Base-by-base conservation (phyloP, 176 grass and related monocot species). In the Eleusine coracana region DNA sequence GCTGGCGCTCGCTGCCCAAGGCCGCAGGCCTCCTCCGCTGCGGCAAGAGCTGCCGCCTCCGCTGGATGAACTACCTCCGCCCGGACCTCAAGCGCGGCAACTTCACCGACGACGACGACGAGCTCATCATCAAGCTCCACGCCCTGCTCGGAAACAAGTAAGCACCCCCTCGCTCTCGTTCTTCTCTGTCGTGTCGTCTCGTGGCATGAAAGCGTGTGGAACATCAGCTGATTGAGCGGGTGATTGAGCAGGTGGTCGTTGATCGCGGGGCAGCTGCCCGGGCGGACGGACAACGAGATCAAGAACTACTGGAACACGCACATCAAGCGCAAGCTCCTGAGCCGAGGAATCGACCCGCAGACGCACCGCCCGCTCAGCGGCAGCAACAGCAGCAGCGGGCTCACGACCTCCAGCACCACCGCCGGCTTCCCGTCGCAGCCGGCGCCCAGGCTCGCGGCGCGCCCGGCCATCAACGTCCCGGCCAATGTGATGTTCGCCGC, bases 261-360 rank as follows among this genome's bases (percentile, higher is more conserved):
- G 27, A 97, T 97, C 14, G 94, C 94, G 29, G 91, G 94, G 58
- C 91, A 91, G 82, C 75, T 97, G 18, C 94, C 91, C 0, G 94
- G 94, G 7, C 73, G 94, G 71, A 97, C 94, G 48, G 94, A 97
- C 78, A 97, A 97, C 81, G 94, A 97, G 84, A 97, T 97, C 82
- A 97, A 97, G 83, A 97, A 97, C 83, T 93, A 97, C 88, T 97
- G 91, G 91, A 97, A 97, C 84, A 97, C 94, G 73, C 94, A 97
- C 84, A 93, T 97, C 84, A 97, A 91, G 82, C 86, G 94, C 83
- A 93, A 97, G 83, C 91, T 97, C 15, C 77, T 97, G 13, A 87
- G 80, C 85, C 91, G 91, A 1, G 91, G 94, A 82, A 85, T 93
- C 82, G 91, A 97, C 87, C 91, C 94, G 45, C 91, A 97, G 83